phyloP scores from a whole-genome alignment of 352 stramenopile genomes.

The Phytopythium kandeliae region DNA sequence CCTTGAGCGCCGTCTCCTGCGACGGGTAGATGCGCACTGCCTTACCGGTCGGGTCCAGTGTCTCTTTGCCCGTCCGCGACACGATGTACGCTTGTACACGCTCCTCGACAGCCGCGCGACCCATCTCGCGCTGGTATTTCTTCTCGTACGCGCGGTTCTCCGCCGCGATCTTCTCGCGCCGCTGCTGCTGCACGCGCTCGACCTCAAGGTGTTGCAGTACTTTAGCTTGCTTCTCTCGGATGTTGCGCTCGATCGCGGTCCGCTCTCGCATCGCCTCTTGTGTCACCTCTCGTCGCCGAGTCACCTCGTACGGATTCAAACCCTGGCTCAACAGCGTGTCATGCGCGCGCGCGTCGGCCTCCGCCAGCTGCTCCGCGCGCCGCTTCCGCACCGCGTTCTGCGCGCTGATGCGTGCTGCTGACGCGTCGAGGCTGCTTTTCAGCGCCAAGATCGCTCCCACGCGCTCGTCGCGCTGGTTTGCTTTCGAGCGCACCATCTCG shows the following conservation, averaged over 20 bases:
- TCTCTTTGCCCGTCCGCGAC: conserved; percentile 45
- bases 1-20: conserved; percentile 66
- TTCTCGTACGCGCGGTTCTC: conserved; percentile 43
- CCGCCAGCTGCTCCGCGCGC: conserved; percentile 15
- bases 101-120: conserved; percentile 35
- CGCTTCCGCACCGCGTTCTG: conserved; percentile 33
- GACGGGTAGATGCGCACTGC: conserved; percentile 58
- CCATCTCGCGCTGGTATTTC: conserved; percentile 76
- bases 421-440: conserved; percentile 51
- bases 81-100: conserved; percentile 52
- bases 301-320: conserved; percentile 75
- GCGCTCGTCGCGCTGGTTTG: conserved; percentile 25
- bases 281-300: conserved; percentile 38
- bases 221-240: conserved; percentile 43
- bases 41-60: conserved; percentile 58
- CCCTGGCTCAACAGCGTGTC: conserved; percentile 56
- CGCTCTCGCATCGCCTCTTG: conserved; percentile 29
- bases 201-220: conserved; percentile 49
- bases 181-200: conserved; percentile 33
- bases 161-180: conserved; percentile 30
- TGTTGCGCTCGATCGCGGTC: conserved; percentile 31
- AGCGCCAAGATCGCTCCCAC: conserved; percentile 53
- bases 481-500: conserved; percentile 29
- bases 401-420: conserved; percentile 30
- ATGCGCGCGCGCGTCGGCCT: conserved; percentile 32